Evolutionary conservation across 106 monocot species (phyloP), one percentile per base, ranked within the genome.

Genomic region (Amphibolis antarctica): DNA sequence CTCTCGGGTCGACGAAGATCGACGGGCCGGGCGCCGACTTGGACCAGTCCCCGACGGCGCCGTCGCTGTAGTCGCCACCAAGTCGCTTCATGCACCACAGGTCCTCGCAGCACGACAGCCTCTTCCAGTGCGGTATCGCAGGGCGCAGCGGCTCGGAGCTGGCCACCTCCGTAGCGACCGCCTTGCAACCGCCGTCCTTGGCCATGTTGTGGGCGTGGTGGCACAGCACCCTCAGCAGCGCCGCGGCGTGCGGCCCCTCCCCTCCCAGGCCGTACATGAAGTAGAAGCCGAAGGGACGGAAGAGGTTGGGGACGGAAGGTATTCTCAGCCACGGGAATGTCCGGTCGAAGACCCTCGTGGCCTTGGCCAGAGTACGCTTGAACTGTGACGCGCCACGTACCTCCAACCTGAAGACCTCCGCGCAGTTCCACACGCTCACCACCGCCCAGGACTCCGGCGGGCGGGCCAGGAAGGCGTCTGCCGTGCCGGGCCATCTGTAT

Each of bases 361-460:
- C 63, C 66, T 64, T 56, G 1, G 93, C 88, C 24, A 86, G 36
- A 10, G 66, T 71, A 14, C 66, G 48, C 29, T 60, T 45, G 44
- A 71, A 14, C 45, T 67, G 48, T 18, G 80, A 67, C 28, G 69
- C 85, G 44, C 88, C 88, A 0, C 88, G 76, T 18, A 93, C 69
- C 88, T 88, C 79, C 49, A 93, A 68, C 22, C 70, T 60, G 75
- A 79, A 88, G 42, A 85, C 70, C 24, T 80, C 78, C 71, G 76
- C 83, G 65, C 76, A 78, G 77, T 93, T 81, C 93, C 93, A 93
- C 18, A 88, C 77, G 72, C 93, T 93, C 43, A 80, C 23, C 48
- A 88, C 88, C 4, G 93, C 88, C 93, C 93, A 93, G 45, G 88
- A 85, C 29, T 48, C 69, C 5, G 92, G 88, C 51, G 84, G 82